Conservation (phyloP, 2,329 filamentous ascomycete species). For the Trichoderma lentiforme region DNA sequence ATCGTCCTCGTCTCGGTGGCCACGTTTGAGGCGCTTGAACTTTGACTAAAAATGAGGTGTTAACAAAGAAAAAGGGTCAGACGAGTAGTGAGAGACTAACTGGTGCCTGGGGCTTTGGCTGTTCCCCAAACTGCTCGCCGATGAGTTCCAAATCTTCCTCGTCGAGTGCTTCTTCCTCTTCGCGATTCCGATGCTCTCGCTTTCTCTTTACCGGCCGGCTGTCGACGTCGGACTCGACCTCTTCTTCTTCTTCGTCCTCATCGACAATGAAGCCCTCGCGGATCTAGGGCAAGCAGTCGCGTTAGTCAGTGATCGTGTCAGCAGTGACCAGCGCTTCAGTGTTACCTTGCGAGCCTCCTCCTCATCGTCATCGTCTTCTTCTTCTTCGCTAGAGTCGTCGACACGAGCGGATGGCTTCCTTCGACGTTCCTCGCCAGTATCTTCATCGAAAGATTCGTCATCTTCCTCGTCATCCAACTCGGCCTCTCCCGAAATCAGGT, state of each 20-base stretch:
- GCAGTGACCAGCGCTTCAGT: conserved; percentile 22
- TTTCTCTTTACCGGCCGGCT: conserved; percentile 65
- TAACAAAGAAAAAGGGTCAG: conserved; percentile 18
- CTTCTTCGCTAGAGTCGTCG: conserved; percentile 88
- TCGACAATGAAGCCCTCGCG: conserved; percentile 95
- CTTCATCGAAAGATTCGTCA: conserved; percentile 78
- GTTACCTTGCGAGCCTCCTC: conserved; percentile 73
- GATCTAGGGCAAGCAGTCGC: conserved; percentile 52
- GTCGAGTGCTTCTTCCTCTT: conserved; percentile 84
- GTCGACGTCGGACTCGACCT: conserved; percentile 53
- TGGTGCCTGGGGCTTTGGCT: conserved; percentile 63
- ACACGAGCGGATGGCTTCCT: conserved; percentile 43
- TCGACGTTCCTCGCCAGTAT: conserved; percentile 57
- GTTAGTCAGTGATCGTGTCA: background rate
- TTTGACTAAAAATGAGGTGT: conserved; percentile 60
- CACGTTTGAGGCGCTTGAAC: conserved; percentile 94
- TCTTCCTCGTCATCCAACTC: conserved; percentile 83
- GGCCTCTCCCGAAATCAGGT: conserved; percentile 81
- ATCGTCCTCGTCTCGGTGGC: conserved; percentile 72
- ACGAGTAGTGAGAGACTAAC: conserved; percentile 45
- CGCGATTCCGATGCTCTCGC: conserved; percentile 70
- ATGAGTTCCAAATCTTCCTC: conserved; percentile 97
- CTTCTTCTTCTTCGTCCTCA: conserved; percentile 76
- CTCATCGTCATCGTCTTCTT: conserved; percentile 88
- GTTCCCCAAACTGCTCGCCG: conserved; percentile 69